Conservation (phyloP, 257 asterid genomes). For the Gynochthodes officinalis region DNA sequence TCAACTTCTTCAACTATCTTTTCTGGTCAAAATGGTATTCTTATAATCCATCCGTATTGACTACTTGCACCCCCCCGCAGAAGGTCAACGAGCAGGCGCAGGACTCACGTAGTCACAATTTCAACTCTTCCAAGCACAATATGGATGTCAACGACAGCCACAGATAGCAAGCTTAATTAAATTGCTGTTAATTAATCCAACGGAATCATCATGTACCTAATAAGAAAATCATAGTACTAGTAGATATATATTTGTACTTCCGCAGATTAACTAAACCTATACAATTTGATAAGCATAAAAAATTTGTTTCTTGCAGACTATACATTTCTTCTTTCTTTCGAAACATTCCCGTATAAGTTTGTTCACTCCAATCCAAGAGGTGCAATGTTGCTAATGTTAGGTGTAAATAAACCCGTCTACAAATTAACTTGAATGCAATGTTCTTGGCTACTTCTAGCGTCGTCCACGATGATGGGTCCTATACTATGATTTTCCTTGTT, state of each 20-base stretch:
- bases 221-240: not conserved
- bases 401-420: too few species aligned
- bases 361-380: too few species aligned
- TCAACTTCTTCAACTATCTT: conserved; percentile 63
- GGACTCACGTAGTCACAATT: not conserved
- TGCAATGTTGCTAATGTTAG: too few species aligned
- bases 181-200: too few species aligned
- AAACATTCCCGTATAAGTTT: too few species aligned
- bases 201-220: too few species aligned
- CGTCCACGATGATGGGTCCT: not conserved
- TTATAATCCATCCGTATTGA: conserved; percentile 28
- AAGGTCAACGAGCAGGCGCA: not conserved
- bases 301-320: too few species aligned
- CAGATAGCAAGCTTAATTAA: not conserved
- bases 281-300: too few species aligned
- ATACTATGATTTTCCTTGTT: not conserved
- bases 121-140: not conserved
- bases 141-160: not conserved
- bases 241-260: not conserved
- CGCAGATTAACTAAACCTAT: too few species aligned
- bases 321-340: too few species aligned
- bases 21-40: conserved; percentile 74
- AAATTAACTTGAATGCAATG: not conserved
- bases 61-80: conserved; percentile 1
- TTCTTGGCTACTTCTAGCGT: not conserved